Evolutionary conservation across 768 basidiomycete species (phyloP), one percentile per base, ranked within the genome.

Genomic region (Pleurotus ostreatus): DNA sequence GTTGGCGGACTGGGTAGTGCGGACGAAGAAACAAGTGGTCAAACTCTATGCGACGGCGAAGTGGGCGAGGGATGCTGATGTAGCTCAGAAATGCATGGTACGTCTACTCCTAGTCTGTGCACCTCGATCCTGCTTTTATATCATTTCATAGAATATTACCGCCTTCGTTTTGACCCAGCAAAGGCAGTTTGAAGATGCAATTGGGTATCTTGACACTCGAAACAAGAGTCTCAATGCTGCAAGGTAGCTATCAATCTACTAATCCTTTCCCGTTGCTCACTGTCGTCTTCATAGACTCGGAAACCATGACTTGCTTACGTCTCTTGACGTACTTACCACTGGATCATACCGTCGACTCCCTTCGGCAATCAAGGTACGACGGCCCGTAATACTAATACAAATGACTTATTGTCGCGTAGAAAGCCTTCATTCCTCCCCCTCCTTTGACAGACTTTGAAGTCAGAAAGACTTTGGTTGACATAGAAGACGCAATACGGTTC

Each of bases 271-370:
- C 26, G 18, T 61, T 61, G 16, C 48, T 57, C 47, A 45, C 46
- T 46, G 13, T 44, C 7, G 18, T 43, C 15, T 46, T 23, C 23
- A 4, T 63, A 93, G 95, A 65, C 80, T 94, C 16, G 86, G 95
- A 56, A 98, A 98, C 71, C 93, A 95, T 59, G 96, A 98, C 70
- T 75, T 98, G 20, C 78, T 94, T 3, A 96, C 94, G 0, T 95
- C 95, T 20, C 73, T 98, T 38, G 89, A 94, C 61, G 89, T 98
- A 55, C 77, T 97, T 30, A 89, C 89, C 1, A 86, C 85, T 11
- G 95, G 94, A 0, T 86, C 89, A 13, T 98, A 98, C 66, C 76
- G 84, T 39, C 78, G 92, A 23, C 80, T 98, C 13, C 94, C 96
- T 15, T 79, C 84, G 1, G 77, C 75, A 51, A 88, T 96, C 67